A percentile compares a stretch with the other conserved stretches of the same genome.
These are phyloP conservation scores for Cercospora nicotianae DNA, from an alignment of 2,329 filamentous ascomycete species.

Conservation along the genomic window DNA sequence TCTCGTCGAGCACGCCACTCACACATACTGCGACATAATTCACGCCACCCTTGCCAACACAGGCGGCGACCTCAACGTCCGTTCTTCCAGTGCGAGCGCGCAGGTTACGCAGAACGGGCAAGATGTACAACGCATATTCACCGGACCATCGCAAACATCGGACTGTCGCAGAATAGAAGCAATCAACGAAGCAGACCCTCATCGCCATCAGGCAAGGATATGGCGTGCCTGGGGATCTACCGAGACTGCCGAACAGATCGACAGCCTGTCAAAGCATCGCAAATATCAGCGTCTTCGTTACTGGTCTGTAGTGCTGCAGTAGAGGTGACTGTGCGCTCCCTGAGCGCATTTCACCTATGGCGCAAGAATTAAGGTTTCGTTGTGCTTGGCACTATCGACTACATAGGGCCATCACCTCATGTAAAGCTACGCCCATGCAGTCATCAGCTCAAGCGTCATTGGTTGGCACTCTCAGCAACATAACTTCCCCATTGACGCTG, in stretches of 20 bases:
- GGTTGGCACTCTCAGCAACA: background rate
- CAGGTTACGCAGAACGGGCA: conserved; percentile 7
- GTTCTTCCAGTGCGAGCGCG: background rate
- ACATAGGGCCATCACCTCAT: background rate
- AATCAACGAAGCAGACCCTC: background rate
- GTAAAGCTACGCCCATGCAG: background rate
- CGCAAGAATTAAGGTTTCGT: conserved; percentile 14
- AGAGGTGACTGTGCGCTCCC: background rate
- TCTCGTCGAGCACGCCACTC: background rate
- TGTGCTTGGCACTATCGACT: conserved; percentile 14
- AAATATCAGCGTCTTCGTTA: background rate
- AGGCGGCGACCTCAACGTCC: background rate
- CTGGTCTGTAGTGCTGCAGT: background rate
- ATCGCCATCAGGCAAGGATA: background rate
- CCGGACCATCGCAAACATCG: background rate
- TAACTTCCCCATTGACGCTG: background rate
- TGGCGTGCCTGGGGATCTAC: background rate
- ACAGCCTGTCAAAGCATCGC: background rate
- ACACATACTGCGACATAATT: background rate
- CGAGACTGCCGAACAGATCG: background rate
- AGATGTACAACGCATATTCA: conserved; percentile 1
- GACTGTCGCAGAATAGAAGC: background rate
- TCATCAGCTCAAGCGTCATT: background rate
- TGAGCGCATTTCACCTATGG: conserved; percentile 11
- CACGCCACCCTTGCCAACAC: background rate